Evolutionary conservation across 805 yeast species (phyloP).

Genomic region (Myxozyma vanderwaltii): DNA sequence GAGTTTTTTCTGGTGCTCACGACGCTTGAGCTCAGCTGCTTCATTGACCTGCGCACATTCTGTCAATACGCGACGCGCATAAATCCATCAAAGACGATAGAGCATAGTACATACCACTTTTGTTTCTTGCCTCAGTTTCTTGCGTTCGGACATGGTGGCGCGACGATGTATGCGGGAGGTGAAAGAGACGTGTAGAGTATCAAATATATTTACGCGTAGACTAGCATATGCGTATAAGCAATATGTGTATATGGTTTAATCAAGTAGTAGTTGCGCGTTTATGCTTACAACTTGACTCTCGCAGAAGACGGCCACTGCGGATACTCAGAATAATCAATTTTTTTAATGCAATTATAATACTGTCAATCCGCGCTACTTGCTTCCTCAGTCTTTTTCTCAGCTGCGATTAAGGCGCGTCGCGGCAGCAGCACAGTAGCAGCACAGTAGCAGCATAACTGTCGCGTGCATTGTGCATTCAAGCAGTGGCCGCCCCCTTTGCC

Average conservation of each 20-base stretch:
- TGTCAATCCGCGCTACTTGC: no score
- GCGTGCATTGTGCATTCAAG: background rate
- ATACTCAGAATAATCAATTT: no score
- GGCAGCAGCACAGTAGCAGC: background rate
- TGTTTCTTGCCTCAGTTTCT: conserved; percentile 25
- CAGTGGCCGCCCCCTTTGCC: background rate
- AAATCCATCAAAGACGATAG: background rate
- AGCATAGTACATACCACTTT: conserved; percentile 22
- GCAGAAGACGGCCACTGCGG: no score
- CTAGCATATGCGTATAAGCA: no score
- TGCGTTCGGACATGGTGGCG: conserved; percentile 25
- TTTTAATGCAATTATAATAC: no score
- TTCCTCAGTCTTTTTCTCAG: no score
- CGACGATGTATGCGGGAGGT: background rate
- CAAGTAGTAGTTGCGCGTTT: background rate
- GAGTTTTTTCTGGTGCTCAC: conserved; percentile 76
- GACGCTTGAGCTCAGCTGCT: conserved; percentile 74
- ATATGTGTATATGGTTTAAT: no score
- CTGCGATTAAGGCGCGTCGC: background rate
- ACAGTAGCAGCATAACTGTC: conserved; percentile 8
- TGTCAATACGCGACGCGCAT: background rate
- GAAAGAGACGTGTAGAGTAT: background rate
- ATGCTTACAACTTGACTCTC: background rate
- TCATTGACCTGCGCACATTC: conserved; percentile 52
- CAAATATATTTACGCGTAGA: background rate